Evolutionary conservation across 2,329 filamentous ascomycete genomes (phyloP).

Genomic region (Parafenestella ontariensis): DNA sequence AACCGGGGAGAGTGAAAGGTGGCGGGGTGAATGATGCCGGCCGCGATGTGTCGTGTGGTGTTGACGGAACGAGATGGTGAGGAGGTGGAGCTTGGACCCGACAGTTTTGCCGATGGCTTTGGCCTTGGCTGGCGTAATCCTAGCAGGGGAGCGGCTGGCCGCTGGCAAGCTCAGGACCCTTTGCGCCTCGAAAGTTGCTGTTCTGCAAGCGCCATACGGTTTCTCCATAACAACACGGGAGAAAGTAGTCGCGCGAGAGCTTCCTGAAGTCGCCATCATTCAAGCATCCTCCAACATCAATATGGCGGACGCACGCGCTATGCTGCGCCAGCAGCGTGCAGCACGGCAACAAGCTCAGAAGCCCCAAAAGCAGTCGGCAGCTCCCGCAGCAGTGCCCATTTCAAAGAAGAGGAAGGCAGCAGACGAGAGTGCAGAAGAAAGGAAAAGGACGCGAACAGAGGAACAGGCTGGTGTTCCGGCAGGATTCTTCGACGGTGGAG

Average conservation of each 20-base stretch:
- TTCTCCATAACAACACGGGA: neutral
- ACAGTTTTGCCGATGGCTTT: constrained; percentile 28
- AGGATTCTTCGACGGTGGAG: constrained; percentile 45
- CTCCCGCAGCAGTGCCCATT: constrained; percentile 35
- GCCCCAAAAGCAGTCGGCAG: constrained; percentile 37
- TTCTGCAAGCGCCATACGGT: neutral
- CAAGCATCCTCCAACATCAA: neutral
- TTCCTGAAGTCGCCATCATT: neutral
- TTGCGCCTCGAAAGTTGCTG: constrained; percentile 3
- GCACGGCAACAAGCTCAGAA: constrained; percentile 44
- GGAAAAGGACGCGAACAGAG: constrained; percentile 45
- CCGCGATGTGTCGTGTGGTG: constrained; percentile 39
- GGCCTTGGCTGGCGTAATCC: constrained; percentile 22
- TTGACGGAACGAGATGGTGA: constrained; percentile 30
- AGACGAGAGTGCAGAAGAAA: constrained; percentile 37
- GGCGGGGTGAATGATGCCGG: constrained; percentile 18
- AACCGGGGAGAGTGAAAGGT: constrained; percentile 16
- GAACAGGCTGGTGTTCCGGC: constrained; percentile 40
- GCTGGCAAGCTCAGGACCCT: neutral
- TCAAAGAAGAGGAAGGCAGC: constrained; percentile 48
- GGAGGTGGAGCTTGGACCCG: constrained; percentile 37
- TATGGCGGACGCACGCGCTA: constrained; percentile 50
- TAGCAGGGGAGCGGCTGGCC: constrained; percentile 9
- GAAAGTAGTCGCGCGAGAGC: neutral
- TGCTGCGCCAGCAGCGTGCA: constrained; percentile 50